Base-by-base conservation (phyloP, 306 rosid species). In the Luffa aegyptiaca region DNA sequence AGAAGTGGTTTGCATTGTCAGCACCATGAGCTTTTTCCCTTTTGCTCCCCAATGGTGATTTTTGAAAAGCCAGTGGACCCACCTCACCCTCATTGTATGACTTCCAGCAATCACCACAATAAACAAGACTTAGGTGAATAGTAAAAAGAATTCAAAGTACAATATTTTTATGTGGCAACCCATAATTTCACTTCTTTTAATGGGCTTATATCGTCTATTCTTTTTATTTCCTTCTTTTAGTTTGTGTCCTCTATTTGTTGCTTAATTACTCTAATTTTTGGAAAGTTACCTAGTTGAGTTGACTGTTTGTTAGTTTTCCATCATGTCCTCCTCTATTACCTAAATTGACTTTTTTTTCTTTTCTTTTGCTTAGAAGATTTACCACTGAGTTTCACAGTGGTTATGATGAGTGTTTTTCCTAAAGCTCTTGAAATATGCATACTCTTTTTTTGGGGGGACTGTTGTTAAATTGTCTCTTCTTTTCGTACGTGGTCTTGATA, bases 1-100 rank as follows among this genome's bases (percentile, higher is more conserved):
- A 76, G 36, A 76, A 76, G 80, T 76, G 80, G 80, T 56, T 56
- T 55, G 69, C 80, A 13, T 37, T 45, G 79, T 75, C 79, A 75
- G 63, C 79, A 75, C 56, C 21, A 17, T 31, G 33, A 31, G 42
- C 46, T 8, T n/a, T 76, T 57, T 46, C 31, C 53, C 80, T 76
- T 59, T 76, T 42, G 49, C 80, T 76, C 37, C 6, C 3, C 52
- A 59, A 37, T 76, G 48, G 53, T 76, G 69, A 56, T 76, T 21
- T 57, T n/a, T 36, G 37, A 56, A 76, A 76, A 76, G 80, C 80
- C 69, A 36, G 33, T 76, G 80, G 31, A 36, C 64, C 79, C 75
- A 39, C 33, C 48, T 9, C 75, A 26, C 41, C 77, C 20, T 71
- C 39, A 26, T 71, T 71, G 10, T 21, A 71, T 71, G 77, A 71